phyloP scores from a whole-genome alignment of 2,329 filamentous ascomycete species.

The Ascomycota sp. region DNA sequence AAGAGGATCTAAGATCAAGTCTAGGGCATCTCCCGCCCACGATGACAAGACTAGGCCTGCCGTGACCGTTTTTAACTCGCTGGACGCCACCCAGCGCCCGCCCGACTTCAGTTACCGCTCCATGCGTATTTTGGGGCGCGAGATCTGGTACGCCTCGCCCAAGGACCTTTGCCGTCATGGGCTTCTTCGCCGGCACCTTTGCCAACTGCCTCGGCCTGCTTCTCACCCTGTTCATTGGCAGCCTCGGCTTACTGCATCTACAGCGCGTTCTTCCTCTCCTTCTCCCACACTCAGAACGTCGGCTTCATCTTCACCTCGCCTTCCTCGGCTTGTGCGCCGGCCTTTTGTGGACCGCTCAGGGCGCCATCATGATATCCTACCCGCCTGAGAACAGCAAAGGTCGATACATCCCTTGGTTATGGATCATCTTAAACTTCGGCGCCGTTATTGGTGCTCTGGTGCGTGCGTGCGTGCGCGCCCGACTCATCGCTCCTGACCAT shows the following conservation, averaged over 20 bases:
- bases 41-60: no score
- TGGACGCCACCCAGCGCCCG: no score
- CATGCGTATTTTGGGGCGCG: no score
- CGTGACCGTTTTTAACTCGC: no score
- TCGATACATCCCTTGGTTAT: conserved; percentile 74
- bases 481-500: background rate
- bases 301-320: conserved; percentile 56
- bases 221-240: conserved; percentile 45
- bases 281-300: conserved; percentile 41
- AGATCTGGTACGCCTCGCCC: no score
- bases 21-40: no score
- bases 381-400: conserved; percentile 64
- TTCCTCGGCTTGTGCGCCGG: conserved; percentile 59
- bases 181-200: conserved; percentile 52
- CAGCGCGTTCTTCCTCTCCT: conserved; percentile 45
- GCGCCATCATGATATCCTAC: conserved; percentile 78
- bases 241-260: conserved; percentile 63
- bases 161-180: conserved; percentile 46
- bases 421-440: conserved; percentile 86
- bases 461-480: background rate
- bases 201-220: conserved; percentile 55
- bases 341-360: conserved; percentile 63
- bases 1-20: no score
- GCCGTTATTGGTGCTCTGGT: conserved; percentile 53
- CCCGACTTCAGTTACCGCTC: no score